These are phyloP conservation scores for Blastomyces parvus DNA, from an alignment of 2,329 filamentous ascomycete genomes.

Conservation along the genomic window DNA sequence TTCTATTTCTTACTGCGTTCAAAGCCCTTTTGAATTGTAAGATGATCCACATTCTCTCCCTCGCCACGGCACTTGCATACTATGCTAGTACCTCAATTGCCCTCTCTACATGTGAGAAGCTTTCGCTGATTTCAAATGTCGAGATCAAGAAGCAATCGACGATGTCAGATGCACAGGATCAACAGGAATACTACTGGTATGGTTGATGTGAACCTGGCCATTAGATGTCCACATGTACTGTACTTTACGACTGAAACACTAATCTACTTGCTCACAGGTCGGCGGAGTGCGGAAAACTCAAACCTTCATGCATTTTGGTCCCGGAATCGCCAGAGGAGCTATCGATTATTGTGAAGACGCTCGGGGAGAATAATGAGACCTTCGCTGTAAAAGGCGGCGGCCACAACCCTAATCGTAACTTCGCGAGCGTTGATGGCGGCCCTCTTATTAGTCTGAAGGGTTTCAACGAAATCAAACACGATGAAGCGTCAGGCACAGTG, in stretches of 20 bases:
- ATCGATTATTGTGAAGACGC: slow-evolving; percentile 42
- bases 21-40: background rate
- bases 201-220: background rate
- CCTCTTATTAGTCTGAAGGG: slow-evolving; percentile 40
- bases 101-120: background rate
- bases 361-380: slow-evolving; percentile 40
- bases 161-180: background rate
- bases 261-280: background rate
- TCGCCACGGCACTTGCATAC: background rate
- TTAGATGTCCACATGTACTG: background rate
- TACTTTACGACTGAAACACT: background rate
- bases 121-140: background rate
- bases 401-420: slow-evolving; percentile 40
- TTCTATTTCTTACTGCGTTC: background rate
- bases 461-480: slow-evolving; percentile 30
- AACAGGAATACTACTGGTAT: slow-evolving; percentile 3
- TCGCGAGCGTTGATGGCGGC: slow-evolving; percentile 38
- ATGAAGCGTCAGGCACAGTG: slow-evolving; percentile 31
- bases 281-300: slow-evolving; percentile 3
- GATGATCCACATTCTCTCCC: background rate
- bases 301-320: slow-evolving; percentile 40
- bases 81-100: background rate
- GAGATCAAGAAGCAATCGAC: background rate
- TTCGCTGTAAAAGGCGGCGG: slow-evolving; percentile 48
- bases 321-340: slow-evolving; percentile 45